Evolutionary conservation across 176 grass and related monocot genomes (phyloP), one percentile per base, ranked within the genome.

Genomic region (Lolium rigidum): DNA sequence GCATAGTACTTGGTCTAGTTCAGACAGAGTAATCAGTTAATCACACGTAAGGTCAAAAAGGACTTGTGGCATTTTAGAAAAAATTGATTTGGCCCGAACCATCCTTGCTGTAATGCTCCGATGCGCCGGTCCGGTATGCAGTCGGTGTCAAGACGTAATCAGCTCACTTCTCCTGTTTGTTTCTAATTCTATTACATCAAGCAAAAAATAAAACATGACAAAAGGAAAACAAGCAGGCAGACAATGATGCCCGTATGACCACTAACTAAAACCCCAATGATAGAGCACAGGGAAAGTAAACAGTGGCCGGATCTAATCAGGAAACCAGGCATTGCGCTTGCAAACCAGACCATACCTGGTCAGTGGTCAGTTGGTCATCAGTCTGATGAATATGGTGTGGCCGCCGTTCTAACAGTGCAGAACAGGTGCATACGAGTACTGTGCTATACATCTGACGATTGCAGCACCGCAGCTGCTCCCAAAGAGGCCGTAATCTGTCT

Each of bases 351-450:
- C 31, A 35, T 35, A 35, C 31, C 31, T 35, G 31, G 31, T 35
- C 31, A 35, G 31, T 50, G 71, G 21, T 74, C 44, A 49, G 0
- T 21, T 72, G 43, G 43, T 70, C 16, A 5, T n/a, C 71, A 0
- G 2, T 8, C 2, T 25, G 2, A 2, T 73, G 18, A 41, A 18
- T 2, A 39, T 6, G 70, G 44, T 7, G 52, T 15, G 22, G 72
- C 72, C 72, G 22, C 72, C 72, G 72, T 75, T 75, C 22, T 28
- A 48, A 73, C 70, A 48, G 70, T 73, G 7, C 60, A 63, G 41
- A 39, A 47, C 43, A 48, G 11, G 2, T 49, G n/a, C 46, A 1
- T 66, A 9, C 63, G 26, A 37, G 62, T 35, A 28, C 24, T 6
- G 41, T 6, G 41, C 1, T 44, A 44, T 64, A 35, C 5, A 16